Evolutionary conservation across 331 rosid species (phyloP).

Genomic region (Saraca asoca): DNA sequence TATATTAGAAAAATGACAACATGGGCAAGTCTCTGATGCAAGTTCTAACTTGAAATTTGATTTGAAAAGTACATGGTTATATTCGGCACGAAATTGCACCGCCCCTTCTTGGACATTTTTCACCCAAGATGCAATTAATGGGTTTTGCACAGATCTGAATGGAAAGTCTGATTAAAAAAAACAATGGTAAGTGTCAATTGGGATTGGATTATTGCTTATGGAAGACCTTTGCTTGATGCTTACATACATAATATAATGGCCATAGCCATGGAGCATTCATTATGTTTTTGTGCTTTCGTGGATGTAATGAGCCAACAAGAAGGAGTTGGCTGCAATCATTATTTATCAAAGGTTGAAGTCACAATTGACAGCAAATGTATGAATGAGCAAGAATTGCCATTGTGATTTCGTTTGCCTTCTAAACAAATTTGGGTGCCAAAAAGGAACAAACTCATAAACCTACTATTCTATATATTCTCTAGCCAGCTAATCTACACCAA

Average conservation of each 20-base stretch:
- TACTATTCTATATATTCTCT: neutral
- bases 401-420: too few relatives aligned
- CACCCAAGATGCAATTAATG: constrained; percentile 21
- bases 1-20: too few relatives aligned
- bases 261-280: constrained; percentile 26
- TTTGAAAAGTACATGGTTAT: neutral
- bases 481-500: neutral
- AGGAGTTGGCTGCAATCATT: constrained; percentile 23
- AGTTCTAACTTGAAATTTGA: constrained; percentile 26
- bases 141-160: constrained; percentile 1
- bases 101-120: constrained; percentile 29
- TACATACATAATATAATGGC: constrained; percentile 27
- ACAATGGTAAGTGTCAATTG: constrained; percentile 20
- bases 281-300: constrained; percentile 26
- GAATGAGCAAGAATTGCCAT: constrained; percentile 14
- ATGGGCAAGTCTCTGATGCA: constrained; percentile 22
- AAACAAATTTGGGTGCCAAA: too few relatives aligned
- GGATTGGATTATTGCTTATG: neutral
- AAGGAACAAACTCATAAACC: neutral
- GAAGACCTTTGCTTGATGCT: neutral
- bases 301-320: constrained; percentile 26
- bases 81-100: constrained; percentile 21
- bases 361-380: neutral
- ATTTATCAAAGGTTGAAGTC: constrained; percentile 2
- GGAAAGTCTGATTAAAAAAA: neutral